Percentiles rank a stretch among this genome's conserved stretches.
Evolutionary conservation across 2,329 filamentous ascomycete genomes (phyloP).

Genomic region (Calonectria pteridis): DNA sequence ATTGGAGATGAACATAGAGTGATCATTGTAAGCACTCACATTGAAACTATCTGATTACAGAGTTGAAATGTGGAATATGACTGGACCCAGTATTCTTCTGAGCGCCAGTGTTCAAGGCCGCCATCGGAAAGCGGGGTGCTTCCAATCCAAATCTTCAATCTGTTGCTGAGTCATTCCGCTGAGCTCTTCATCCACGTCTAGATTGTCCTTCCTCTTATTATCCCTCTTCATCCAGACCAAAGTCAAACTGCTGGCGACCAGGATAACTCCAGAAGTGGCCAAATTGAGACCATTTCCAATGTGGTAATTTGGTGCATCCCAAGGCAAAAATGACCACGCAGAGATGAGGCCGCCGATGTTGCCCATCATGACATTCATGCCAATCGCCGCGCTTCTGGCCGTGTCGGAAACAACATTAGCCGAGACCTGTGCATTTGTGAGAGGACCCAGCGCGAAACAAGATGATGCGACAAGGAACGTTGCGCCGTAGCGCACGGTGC

Average conservation of each 20-base stretch:
- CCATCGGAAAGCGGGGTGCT: background rate
- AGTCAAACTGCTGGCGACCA: background rate
- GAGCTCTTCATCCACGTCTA: background rate
- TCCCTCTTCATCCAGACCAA: slow-evolving; percentile 7
- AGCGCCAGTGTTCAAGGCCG: background rate
- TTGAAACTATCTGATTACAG: background rate
- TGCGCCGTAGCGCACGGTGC: background rate
- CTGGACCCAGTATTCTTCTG: background rate
- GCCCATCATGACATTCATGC: slow-evolving; percentile 7
- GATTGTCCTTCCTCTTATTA: background rate
- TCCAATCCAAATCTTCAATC: slow-evolving; percentile 6
- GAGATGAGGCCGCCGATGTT: background rate
- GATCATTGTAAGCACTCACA: background rate
- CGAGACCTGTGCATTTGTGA: slow-evolving; percentile 7
- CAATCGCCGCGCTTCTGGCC: background rate
- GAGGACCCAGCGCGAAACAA: background rate
- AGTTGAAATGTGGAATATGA: too few species aligned
- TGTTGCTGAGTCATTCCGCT: background rate
- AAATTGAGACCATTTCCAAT: background rate
- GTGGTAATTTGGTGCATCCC: slow-evolving; percentile 1
- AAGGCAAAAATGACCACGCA: background rate
- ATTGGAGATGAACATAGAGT: background rate
- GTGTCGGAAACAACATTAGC: slow-evolving; percentile 1
- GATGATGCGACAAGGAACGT: background rate
- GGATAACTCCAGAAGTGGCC: background rate